Percentiles rank a stretch among this genome's conserved stretches.
Evolutionary conservation across 208 protist species (phyloP).

Genomic region (Leptomonas pyrrhocoris): DNA sequence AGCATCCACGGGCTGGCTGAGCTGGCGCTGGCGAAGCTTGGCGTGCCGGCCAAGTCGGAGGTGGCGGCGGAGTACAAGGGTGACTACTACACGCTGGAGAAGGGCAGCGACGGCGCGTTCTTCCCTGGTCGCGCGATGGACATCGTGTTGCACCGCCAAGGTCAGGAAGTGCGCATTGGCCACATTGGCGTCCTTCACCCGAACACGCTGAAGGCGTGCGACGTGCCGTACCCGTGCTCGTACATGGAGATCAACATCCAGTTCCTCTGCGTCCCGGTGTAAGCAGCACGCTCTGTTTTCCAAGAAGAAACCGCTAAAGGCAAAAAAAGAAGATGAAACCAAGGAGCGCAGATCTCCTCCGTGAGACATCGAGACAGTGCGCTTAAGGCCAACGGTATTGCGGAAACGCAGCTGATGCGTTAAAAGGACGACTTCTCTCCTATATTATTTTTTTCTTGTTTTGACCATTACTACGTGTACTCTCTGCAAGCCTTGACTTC

Average conservation of each 20-base stretch:
- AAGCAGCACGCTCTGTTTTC: neutral
- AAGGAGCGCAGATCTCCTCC: constrained; percentile 2
- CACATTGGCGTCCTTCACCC: constrained; percentile 89
- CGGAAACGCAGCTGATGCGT: neutral
- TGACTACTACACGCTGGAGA: constrained; percentile 64
- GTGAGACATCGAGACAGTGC: neutral
- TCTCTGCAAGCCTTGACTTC: neutral
- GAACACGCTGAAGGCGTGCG: constrained; percentile 93
- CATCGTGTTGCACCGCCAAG: constrained; percentile 75
- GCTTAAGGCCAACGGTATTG: neutral
- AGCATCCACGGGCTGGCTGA: constrained; percentile 79
- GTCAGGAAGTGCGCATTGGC: constrained; percentile 65
- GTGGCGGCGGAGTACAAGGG: constrained; percentile 23
- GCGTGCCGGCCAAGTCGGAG: constrained; percentile 46
- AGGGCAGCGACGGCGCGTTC: constrained; percentile 85
- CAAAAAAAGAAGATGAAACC: neutral
- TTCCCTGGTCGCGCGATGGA: constrained; percentile 90
- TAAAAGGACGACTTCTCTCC: neutral
- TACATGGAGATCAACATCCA: constrained; percentile 94
- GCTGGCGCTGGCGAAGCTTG: constrained; percentile 77
- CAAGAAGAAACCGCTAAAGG: neutral
- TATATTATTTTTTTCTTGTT: constrained; percentile 6
- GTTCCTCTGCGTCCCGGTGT: constrained; percentile 56
- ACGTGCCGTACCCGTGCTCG: constrained; percentile 92
- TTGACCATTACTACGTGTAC: neutral